Base-by-base conservation (phyloP, 495 filamentous ascomycete genomes). In the Wilcoxina mikolae region DNA sequence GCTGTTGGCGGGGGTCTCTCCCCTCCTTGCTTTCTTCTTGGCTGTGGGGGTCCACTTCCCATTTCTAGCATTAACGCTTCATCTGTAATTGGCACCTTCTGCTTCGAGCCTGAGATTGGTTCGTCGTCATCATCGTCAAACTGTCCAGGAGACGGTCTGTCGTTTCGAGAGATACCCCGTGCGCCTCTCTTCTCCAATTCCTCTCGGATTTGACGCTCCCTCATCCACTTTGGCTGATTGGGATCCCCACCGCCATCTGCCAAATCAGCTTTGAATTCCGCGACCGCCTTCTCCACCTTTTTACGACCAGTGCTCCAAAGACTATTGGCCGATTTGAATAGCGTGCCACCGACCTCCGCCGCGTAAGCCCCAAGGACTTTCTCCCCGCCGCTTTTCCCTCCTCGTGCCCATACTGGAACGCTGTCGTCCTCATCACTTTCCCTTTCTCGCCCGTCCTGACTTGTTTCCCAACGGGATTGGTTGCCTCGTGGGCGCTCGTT, bases 281-380 rank as follows among this genome's bases (percentile, higher is more conserved):
- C 78, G 12, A 98, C 85, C 12, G 87, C 91, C 66, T 87, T 87
- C 62, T 94, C 89, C n/a, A 96, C 79, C 65, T 84, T 90, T 68
- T 94, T 96, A 59, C 85, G 87, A 2, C 88, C 82, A 4, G 81
- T 82, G 67, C 94, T 98, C 91, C 91, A 98, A 2, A 96, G 67
- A 2, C 83, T 85, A 58, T 87, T 89, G 0, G 93, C 91, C n/a
- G 87, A 86, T 64, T 96, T 96, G 64, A 95, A 77, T 11, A 96
- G 67, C 56, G 78, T 94, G 28, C 74, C 84, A 17, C 91, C 83
- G 64, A 95, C 73, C 55, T 84, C 83, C 11, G 87, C 79, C 10
- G 91, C 91, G 15, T 81, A 74, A 56, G 89, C 84, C 0, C 85
- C 73, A 35, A 93, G 74, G 58, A 95, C 91, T 52, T 72, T 79